phyloP scores from a whole-genome alignment of 208 protist species.

The Trypanosoma conorhini region DNA sequence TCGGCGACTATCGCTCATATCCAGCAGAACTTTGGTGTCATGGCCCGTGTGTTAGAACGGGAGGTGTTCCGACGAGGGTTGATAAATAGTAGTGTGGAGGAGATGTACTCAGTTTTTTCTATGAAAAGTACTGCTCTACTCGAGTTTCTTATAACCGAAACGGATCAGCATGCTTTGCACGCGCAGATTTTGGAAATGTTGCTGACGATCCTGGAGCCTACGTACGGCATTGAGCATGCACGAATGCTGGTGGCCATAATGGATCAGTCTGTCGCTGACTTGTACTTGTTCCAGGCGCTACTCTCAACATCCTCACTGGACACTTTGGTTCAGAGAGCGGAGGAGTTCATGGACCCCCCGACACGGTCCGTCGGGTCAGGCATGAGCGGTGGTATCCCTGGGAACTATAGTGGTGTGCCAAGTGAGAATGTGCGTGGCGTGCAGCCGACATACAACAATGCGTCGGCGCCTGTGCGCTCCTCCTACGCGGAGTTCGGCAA shows the following conservation, averaged over 20 bases:
- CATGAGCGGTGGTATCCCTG: constrained; percentile 17
- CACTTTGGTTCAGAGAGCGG: constrained; percentile 39
- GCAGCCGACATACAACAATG: constrained; percentile 14
- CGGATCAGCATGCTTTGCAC: constrained; percentile 14
- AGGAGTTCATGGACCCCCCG: constrained; percentile 36
- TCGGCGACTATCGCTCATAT: constrained; percentile 53
- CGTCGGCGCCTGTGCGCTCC: constrained; percentile 1
- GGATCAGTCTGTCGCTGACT: constrained; percentile 25
- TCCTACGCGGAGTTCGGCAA: constrained; percentile 28
- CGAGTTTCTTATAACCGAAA: constrained; percentile 28
- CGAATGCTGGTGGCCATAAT: constrained; percentile 42
- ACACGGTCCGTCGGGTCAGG: constrained; percentile 17
- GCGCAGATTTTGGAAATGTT: constrained; percentile 25
- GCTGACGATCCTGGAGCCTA: constrained; percentile 20
- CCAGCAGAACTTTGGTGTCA: constrained; percentile 56
- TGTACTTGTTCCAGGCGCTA: constrained; percentile 49
- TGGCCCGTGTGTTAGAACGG: constrained; percentile 51
- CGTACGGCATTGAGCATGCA: constrained; percentile 31
- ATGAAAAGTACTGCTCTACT: constrained; percentile 10
- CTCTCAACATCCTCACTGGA: constrained; percentile 42
- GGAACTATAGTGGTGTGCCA: constrained; percentile 22
- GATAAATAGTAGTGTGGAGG: constrained; percentile 41
- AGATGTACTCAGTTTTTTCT: constrained; percentile 57
- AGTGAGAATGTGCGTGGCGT: constrained; percentile 20
- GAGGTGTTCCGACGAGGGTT: constrained; percentile 60